phyloP scores from a whole-genome alignment of 2,329 filamentous ascomycete species.

The Penicillium sp. region DNA sequence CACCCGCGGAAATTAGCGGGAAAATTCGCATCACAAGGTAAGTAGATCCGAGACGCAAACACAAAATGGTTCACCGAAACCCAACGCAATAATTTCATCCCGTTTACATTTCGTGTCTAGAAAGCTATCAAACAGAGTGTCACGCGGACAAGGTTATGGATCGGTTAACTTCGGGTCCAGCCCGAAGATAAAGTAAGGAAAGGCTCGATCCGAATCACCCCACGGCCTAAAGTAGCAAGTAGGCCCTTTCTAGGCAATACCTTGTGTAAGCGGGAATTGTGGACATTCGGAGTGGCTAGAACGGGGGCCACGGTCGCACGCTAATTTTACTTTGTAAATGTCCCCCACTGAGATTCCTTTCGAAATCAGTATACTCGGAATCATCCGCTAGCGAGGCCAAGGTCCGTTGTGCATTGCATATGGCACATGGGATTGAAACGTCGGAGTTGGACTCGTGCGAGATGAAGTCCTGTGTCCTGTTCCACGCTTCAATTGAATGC shows the following conservation, averaged over 20 bases:
- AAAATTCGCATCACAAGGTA: background rate
- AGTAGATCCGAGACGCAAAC: background rate
- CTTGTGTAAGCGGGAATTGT: conserved; percentile 14
- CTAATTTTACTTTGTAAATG: background rate
- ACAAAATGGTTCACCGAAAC: background rate
- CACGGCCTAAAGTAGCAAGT: conserved; percentile 13
- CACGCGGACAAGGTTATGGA: conserved; percentile 10
- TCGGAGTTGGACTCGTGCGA: background rate
- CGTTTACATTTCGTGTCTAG: conserved; percentile 8
- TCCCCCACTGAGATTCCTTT: conserved; percentile 1
- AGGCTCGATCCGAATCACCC: conserved; percentile 22
- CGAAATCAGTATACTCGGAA: background rate
- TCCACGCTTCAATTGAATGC: background rate
- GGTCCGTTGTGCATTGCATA: background rate
- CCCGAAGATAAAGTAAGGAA: conserved; percentile 10
- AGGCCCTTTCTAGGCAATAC: background rate
- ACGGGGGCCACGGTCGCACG: background rate
- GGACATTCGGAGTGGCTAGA: conserved; percentile 9
- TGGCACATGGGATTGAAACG: background rate
- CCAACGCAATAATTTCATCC: background rate
- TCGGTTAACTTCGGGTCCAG: conserved; percentile 16
- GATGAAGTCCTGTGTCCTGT: background rate
- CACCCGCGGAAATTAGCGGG: too few species aligned
- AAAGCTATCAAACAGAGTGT: background rate
- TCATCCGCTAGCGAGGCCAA: background rate